These are phyloP conservation scores for Curvularia hawaiiensis DNA, from an alignment of 2,329 filamentous ascomycete genomes.

Conservation along the genomic window DNA sequence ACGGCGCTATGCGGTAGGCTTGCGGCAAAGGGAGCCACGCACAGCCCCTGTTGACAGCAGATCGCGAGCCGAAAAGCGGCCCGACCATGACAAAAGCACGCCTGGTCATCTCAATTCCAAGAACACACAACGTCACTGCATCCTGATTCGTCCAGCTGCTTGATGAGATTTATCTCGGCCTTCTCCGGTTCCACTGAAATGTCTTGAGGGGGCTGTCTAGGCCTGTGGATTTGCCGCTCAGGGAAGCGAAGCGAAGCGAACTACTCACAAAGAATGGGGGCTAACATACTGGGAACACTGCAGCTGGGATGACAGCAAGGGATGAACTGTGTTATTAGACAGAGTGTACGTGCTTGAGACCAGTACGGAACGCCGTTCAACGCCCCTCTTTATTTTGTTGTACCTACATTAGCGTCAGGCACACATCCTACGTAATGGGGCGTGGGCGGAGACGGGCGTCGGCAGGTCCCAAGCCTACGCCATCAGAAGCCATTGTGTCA, in stretches of 20 bases:
- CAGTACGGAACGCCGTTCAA: conserved; percentile 8
- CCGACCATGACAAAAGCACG: conserved; percentile 13
- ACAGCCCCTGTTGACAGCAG: conserved; percentile 15
- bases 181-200: conserved; percentile 8
- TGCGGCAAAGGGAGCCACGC: conserved; percentile 9
- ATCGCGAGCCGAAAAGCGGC: conserved; percentile 12
- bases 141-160: conserved; percentile 17
- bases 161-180: conserved; percentile 14
- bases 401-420: conserved; percentile 29
- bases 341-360: conserved; percentile 1
- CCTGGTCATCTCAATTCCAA: conserved; percentile 17
- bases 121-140: conserved; percentile 9
- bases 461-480: conserved; percentile 7
- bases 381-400: conserved; percentile 13
- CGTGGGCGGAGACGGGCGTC: conserved; percentile 5
- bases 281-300: conserved; percentile 4
- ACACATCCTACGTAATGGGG: conserved; percentile 17
- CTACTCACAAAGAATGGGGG: neutral
- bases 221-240: neutral
- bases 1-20: conserved; percentile 20
- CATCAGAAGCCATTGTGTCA: conserved; percentile 17
- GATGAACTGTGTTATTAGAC: neutral
- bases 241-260: neutral
- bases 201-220: conserved; percentile 3
- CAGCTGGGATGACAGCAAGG: conserved; percentile 1